phyloP scores from a whole-genome alignment of 371 early-diverging fungal species.

The Mucor irregularis region DNA sequence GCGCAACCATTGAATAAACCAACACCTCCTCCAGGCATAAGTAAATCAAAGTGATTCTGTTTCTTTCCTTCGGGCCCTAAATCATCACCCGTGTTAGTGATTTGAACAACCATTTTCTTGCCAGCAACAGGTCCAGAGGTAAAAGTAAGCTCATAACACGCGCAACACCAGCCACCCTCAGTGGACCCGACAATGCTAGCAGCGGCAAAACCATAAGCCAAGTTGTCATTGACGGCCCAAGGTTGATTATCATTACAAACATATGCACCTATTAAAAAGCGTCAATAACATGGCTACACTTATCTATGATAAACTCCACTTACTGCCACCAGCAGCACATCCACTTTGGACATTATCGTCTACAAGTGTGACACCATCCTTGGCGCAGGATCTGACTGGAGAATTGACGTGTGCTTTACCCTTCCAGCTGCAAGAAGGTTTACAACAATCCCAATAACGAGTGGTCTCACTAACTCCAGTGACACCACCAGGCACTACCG shows the following conservation, averaged over 20 bases:
- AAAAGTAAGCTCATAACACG: conserved; percentile 44
- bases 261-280: conserved; percentile 18
- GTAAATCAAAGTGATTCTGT: conserved; percentile 40
- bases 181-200: conserved; percentile 28
- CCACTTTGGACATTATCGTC: conserved; percentile 28
- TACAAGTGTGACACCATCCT: conserved; percentile 29
- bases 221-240: conserved; percentile 32
- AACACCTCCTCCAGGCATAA: conserved; percentile 49
- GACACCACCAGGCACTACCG: conserved; percentile 14
- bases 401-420: conserved; percentile 32
- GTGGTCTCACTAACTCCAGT: conserved; percentile 35
- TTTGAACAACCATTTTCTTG: conserved; percentile 47
- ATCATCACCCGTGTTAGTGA: conserved; percentile 48
- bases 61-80: conserved; percentile 5
- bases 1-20: conserved; percentile 45
- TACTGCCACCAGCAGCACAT: conserved; percentile 32
- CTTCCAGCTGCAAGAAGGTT: conserved; percentile 39
- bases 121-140: conserved; percentile 30
- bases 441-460: conserved; percentile 53
- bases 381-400: conserved; percentile 32
- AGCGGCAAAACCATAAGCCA: conserved; percentile 51
- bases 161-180: conserved; percentile 39
- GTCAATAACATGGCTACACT: background rate
- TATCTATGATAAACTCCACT: too few relatives aligned
- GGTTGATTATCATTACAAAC: conserved; percentile 46